Base-by-base conservation (phyloP, 495 filamentous ascomycete species). In the Halenospora varia region DNA sequence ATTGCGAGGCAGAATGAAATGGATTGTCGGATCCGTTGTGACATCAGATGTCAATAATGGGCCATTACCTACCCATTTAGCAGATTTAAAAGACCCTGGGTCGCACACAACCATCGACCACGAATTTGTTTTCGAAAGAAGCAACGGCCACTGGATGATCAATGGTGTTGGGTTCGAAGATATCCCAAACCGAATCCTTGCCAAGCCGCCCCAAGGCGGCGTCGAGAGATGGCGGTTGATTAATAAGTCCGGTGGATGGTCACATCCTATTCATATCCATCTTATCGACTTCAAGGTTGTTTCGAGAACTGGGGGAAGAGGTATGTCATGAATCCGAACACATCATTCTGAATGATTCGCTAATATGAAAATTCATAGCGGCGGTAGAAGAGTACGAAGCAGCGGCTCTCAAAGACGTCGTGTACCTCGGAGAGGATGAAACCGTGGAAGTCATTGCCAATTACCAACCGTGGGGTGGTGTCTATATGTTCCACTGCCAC, bases 401-500 rank as follows among this genome's bases (percentile, higher is more conserved):
- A 0, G 70, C 66, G 3, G 79, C 71, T 0, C 63, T 80, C 42
- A 84, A 82, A 60, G 80, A 82, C 56, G 74, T 81, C 10, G 75
- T 82, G 10, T 73, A 73, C 62, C 68, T 83, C 2, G 75, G 48
- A 4, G 10, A 15, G 23, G 25, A 51, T 26, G 81, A 83, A 63
- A 75, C 69, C 1, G 77, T 82, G 18, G 62, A 51, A 1, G 73
- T 82, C 1, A 64, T 76, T 42, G 79, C 78, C 0, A 70, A 75
- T 39, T 82, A 77, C 56, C 73, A 71, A 0, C 80, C 80, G 0
- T 81, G 76, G 73, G 71, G 75, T 15, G 80, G 80, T 3, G 65
- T 81, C 9, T 82, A 82, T 66, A 81, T 78, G 78, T 78, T 78
- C 59, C 76, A 78, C 56, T 80, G 77, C 70, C 81, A 84, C 63